Conservation (phyloP, 2,329 filamentous ascomycete species). For the Talaromyces verruculosus region DNA sequence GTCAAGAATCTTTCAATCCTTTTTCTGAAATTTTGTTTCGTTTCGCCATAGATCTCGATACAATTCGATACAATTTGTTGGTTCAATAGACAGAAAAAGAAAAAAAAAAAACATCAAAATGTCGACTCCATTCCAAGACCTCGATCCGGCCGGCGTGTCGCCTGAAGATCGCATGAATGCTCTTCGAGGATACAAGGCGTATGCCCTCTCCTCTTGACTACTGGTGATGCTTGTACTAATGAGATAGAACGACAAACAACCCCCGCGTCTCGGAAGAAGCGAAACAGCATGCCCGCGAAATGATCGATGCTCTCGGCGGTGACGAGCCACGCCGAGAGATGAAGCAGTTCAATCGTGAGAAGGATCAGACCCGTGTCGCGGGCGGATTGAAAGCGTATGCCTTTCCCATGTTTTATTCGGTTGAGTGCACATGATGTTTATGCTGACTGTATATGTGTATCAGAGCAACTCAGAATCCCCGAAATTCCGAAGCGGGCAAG, state of each 20-base stretch:
- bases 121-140: conserved; percentile 19
- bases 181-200: conserved; percentile 25
- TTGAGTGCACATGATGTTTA: too few relatives aligned
- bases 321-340: conserved; percentile 24
- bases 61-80: background rate
- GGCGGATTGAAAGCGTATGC: conserved; percentile 27
- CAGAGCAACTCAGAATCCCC: conserved; percentile 26
- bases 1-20: background rate
- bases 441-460: background rate
- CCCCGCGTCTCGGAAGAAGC: conserved; percentile 25
- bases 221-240: background rate
- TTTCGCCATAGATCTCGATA: background rate
- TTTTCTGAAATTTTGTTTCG: background rate
- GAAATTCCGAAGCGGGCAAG: conserved; percentile 29
- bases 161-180: conserved; percentile 24
- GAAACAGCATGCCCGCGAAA: conserved; percentile 25
- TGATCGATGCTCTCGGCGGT: conserved; percentile 25
- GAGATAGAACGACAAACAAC: conserved; percentile 25
- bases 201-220: background rate
- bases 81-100: background rate
- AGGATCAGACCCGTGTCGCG: conserved; percentile 24
- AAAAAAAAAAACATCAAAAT: conserved; percentile 3
- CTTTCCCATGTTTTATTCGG: too few relatives aligned
- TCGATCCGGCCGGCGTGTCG: conserved; percentile 21
- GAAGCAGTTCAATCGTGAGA: conserved; percentile 21